phyloP scores from a whole-genome alignment of 345 rosid species.

The Anastatica hierochuntica region DNA sequence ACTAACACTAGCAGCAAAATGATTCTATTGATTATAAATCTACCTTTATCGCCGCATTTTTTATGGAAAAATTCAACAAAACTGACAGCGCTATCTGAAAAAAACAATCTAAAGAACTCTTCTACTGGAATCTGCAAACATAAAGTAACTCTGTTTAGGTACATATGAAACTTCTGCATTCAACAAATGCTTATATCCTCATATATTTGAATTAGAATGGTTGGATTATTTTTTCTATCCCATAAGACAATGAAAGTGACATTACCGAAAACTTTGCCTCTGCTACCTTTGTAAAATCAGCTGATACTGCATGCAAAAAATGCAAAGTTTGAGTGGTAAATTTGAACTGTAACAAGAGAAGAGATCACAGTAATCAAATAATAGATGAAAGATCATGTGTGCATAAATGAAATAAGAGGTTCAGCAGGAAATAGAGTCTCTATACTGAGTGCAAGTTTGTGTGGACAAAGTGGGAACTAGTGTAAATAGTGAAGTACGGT shows the following conservation, averaged over 20 bases:
- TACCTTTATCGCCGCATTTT: conserved; percentile 93
- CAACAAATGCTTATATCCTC: background rate
- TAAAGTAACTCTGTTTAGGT: background rate
- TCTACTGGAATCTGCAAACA: conserved; percentile 71
- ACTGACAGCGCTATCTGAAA: conserved; percentile 53
- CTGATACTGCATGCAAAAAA: conserved; percentile 61
- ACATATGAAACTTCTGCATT: background rate
- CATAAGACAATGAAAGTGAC: conserved; percentile 20
- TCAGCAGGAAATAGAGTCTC: conserved; percentile 10
- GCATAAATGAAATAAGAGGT: background rate
- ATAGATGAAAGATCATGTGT: conserved; percentile 7
- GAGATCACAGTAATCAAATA: background rate
- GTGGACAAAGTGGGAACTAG: conserved; percentile 4
- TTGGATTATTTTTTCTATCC: background rate
- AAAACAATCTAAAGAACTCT: conserved; percentile 64
- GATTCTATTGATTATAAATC: conserved; percentile 1
- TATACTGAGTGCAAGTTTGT: conserved; percentile 7
- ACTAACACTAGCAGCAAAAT: conserved; percentile 12
- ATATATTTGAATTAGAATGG: background rate
- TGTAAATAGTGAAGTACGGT: conserved; percentile 3
- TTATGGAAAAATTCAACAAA: conserved; percentile 73
- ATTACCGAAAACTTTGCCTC: conserved; percentile 72
- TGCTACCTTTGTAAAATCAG: conserved; percentile 57
- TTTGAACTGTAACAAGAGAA: background rate
- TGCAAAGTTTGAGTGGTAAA: conserved; percentile 19